Evolutionary conservation across 305 asterid species (phyloP), one percentile per base, ranked within the genome.

Genomic region (Plantago coronopus): DNA sequence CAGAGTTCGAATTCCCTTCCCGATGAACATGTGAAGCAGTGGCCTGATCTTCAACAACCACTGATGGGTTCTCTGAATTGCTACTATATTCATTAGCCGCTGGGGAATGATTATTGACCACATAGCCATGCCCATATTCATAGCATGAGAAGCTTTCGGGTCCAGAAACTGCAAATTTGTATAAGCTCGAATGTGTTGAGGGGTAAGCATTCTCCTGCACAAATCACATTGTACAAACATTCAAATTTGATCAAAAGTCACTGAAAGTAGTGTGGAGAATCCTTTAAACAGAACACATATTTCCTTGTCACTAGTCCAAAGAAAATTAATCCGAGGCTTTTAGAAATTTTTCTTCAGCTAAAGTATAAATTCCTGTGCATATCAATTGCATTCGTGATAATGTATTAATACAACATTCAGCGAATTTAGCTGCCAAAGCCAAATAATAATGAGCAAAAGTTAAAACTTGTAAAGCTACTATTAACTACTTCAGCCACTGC

Each of bases 131-230:
- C 49, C 85, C 87, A 69, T 73, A 82, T 63, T 84, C 94, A 59
- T 77, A 79, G 78, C 79, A 81, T n/a, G 83, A 78, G 72, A 79
- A 79, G 69, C 82, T 82, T 62, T 81, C 91, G 13, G 94, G 82
- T 68, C 82, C 96, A 47, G 94, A 74, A 57, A 75, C 82, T 1
- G 84, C 83, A 69, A 76, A 86, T 74, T 89, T 89, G 89, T 78
- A 79, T 43, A 72, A 67, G 74, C 80, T 77, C 59, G 86, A 72
- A 67, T 78, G 79, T 46, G 68, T 74, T 64, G 84, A 74, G 23
- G 95, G 83, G 78, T 81, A 82, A 57, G 73, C 72, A 66, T 59
- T 84, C 74, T 78, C 97, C 97, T 89, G 87, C 78, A 75, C 45
- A 76, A 42, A 58, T 69, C 57, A 34, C 12, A 34, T 34, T 34